phyloP scores from a whole-genome alignment of 768 basidiomycete genomes.

The Amanita thiersii region DNA sequence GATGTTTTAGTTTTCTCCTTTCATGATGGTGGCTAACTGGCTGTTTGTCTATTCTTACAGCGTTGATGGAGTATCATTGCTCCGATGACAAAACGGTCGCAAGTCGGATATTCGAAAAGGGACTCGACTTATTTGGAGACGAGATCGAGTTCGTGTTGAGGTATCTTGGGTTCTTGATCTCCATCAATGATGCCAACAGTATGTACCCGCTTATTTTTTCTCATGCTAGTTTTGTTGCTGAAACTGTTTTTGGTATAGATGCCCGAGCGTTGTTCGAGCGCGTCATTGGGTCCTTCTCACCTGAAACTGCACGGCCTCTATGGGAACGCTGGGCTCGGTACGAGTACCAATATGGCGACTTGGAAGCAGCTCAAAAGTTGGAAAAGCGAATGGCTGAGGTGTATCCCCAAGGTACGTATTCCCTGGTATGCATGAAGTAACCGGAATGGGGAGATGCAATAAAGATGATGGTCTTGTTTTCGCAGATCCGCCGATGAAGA shows the following conservation, averaged over 20 bases:
- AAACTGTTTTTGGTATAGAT: conserved; percentile 41
- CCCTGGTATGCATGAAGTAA: conserved; percentile 4
- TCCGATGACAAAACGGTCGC: conserved; percentile 72
- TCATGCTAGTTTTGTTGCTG: conserved; percentile 1
- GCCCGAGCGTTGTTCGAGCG: conserved; percentile 94
- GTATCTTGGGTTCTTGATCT: conserved; percentile 89
- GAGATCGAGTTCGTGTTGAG: conserved; percentile 82
- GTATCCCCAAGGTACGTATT: conserved; percentile 68
- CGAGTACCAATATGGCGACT: conserved; percentile 92
- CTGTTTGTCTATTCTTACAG: conserved; percentile 19
- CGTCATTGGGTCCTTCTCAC: conserved; percentile 67
- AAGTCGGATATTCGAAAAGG: conserved; percentile 89
- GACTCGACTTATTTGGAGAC: conserved; percentile 73
- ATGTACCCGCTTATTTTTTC: conserved; percentile 20
- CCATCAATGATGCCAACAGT: conserved; percentile 95
- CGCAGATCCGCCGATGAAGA: conserved; percentile 83
- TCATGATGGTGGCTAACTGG: not conserved
- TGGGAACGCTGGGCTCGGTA: conserved; percentile 97
- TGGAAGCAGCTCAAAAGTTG: conserved; percentile 80
- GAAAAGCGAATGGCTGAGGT: conserved; percentile 85
- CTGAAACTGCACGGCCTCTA: conserved; percentile 73
- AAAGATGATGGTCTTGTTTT: conserved; percentile 2
- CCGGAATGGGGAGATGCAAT: conserved; percentile 7
- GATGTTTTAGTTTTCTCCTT: conserved; percentile 4
- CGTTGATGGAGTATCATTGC: conserved; percentile 92